Percentiles rank a stretch among this genome's conserved stretches.
phyloP scores from a whole-genome alignment of 1,284 basidiomycete genomes.

The Hortiboletus rubellus region DNA sequence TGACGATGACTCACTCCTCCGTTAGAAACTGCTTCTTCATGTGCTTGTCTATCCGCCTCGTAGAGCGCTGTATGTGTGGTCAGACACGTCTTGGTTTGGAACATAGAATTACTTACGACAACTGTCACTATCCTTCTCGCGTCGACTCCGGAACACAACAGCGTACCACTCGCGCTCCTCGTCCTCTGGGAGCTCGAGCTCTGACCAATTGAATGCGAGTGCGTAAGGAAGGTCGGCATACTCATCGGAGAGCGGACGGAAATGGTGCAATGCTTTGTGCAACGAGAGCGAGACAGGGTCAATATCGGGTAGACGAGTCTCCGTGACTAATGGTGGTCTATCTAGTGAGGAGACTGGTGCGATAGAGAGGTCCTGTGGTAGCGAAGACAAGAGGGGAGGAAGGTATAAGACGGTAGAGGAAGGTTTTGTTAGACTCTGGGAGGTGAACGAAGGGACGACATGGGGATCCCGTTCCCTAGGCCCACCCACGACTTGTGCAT shows the following conservation, averaged over 20 bases:
- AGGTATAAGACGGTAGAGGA: slow-evolving; percentile 66
- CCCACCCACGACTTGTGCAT: not conserved
- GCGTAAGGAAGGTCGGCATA: slow-evolving; percentile 69
- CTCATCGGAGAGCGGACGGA: slow-evolving; percentile 58
- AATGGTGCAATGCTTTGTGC: slow-evolving; percentile 80
- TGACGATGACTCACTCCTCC: slow-evolving; percentile 62
- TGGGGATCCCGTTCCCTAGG: slow-evolving; percentile 50
- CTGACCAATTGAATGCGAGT: slow-evolving; percentile 86
- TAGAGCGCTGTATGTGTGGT: slow-evolving; percentile 61
- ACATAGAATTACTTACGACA: slow-evolving; percentile 49
- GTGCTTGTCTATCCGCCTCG: slow-evolving; percentile 80
- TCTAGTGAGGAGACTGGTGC: slow-evolving; percentile 26
- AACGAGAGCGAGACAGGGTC: slow-evolving; percentile 81
- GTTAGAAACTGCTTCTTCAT: slow-evolving; percentile 86
- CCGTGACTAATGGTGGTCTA: slow-evolving; percentile 55
- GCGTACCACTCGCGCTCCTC: slow-evolving; percentile 87
- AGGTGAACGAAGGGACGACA: slow-evolving; percentile 54
- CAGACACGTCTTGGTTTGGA: slow-evolving; percentile 10
- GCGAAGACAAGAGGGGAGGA: slow-evolving; percentile 75
- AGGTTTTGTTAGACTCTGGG: slow-evolving; percentile 39
- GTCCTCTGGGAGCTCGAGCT: slow-evolving; percentile 62
- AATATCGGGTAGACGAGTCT: slow-evolving; percentile 78
- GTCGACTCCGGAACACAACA: slow-evolving; percentile 83
- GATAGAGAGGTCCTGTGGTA: slow-evolving; percentile 46
- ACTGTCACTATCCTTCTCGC: slow-evolving; percentile 69